phyloP scores from a whole-genome alignment of 352 stramenopile genomes.

The Phytophthora sp. region DNA sequence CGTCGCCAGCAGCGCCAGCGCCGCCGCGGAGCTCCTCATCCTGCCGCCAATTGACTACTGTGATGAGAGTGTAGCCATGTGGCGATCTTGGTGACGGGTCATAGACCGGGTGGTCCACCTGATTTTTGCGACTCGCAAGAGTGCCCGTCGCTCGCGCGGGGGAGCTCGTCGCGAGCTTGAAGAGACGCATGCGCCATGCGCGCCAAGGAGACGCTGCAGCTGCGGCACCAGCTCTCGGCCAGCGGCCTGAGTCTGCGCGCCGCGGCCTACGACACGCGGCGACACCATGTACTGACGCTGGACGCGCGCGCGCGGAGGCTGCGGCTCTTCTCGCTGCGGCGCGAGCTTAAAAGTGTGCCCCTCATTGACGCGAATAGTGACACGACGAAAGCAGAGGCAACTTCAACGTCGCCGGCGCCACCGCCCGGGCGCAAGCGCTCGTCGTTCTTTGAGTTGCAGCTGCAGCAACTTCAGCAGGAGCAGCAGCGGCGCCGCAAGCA shows the following conservation, averaged over 20 bases:
- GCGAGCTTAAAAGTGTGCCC: slow-evolving; percentile 63
- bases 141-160: too few species aligned
- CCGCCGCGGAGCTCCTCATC: too few species aligned
- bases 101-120: too few species aligned
- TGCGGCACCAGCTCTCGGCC: slow-evolving; percentile 75
- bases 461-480: slow-evolving; percentile 12
- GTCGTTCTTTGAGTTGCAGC: slow-evolving; percentile 25
- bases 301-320: slow-evolving; percentile 51
- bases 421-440: background rate
- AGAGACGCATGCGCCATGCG: too few species aligned
- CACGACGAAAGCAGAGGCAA: slow-evolving; percentile 2
- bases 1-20: background rate
- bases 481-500: slow-evolving; percentile 4
- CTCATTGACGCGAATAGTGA: slow-evolving; percentile 43
- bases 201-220: slow-evolving; percentile 65
- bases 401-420: background rate
- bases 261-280: slow-evolving; percentile 63
- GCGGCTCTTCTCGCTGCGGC: slow-evolving; percentile 73
- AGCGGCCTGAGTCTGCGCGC: slow-evolving; percentile 59
- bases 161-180: too few species aligned
- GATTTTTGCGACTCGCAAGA: too few species aligned
- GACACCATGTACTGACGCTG: slow-evolving; percentile 78
- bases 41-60: slow-evolving; percentile 15
- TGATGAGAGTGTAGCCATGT: slow-evolving; percentile 4
- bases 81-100: too few species aligned